A percentile compares a stretch with the other conserved stretches of the same genome.
phyloP scores from a whole-genome alignment of 2,329 filamentous ascomycete genomes.

The Fusarium tjaetaba region DNA sequence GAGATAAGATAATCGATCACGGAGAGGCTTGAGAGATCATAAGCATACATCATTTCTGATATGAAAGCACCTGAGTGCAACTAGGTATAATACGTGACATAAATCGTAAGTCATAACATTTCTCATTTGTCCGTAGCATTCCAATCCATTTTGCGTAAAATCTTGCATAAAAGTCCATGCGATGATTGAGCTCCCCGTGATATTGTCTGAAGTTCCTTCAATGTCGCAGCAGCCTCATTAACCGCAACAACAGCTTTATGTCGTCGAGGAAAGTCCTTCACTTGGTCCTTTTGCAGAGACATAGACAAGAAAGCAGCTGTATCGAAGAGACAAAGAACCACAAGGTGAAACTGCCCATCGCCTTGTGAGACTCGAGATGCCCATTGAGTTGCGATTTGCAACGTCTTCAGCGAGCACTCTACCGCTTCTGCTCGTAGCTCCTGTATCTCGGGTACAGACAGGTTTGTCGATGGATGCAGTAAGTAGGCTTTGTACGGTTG shows the following conservation, averaged over 20 bases:
- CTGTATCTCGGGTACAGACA: background rate
- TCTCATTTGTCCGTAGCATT: background rate
- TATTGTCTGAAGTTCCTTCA: background rate
- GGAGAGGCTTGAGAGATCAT: background rate
- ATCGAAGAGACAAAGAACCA: background rate
- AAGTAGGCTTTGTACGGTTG: constrained; percentile 15
- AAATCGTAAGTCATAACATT: background rate
- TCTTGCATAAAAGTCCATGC: background rate
- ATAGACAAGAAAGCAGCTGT: constrained; percentile 9
- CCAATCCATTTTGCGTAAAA: constrained; percentile 1
- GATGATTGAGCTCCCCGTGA: constrained; percentile 12
- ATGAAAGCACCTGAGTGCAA: background rate
- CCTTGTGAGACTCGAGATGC: background rate
- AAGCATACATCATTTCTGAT: background rate
- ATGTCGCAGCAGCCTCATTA: background rate
- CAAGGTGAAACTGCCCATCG: constrained; percentile 8
- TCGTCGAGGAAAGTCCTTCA: background rate
- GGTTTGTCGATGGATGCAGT: background rate
- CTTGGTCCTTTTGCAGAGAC: background rate
- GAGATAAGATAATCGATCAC: background rate
- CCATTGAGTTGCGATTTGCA: background rate
- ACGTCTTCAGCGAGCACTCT: background rate
- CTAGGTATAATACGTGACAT: background rate
- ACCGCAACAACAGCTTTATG: background rate
- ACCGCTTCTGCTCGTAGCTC: background rate